Base-by-base conservation (phyloP, 257 asterid species). In the Solanum appendiculatum region DNA sequence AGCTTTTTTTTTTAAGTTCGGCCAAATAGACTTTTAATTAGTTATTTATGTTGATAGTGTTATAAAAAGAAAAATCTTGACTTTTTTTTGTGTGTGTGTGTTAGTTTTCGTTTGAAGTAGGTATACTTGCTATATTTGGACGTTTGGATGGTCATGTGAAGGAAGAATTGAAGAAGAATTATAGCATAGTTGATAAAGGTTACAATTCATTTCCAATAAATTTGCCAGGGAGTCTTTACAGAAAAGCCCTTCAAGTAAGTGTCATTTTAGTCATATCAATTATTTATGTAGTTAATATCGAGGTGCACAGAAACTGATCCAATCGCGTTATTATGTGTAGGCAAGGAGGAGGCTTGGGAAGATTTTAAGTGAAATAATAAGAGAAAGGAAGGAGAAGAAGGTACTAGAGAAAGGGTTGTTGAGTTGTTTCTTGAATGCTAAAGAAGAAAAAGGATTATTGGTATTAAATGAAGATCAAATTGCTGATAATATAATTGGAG, bases 401-500 rank as follows among this genome's bases (percentile, higher is more conserved):
- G 29, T 37, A 7, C 16, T 34, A 2, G 93, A 89, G 83, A 92
- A 91, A 81, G 94, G 93, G 70, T 88, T 96, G 1, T 36, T 96
- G 90, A 92, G 94, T 85, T 89, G 93, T 89, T 58, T 95, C 70
- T 64, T 94, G 85, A 91, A 89, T 40, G 91, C 86, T 7, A 92
- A 88, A 85, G 93, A 91, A 84, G 94, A 91, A 0, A 91, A 90
- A 1, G 93, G 93, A 10, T 86, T 68, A 3, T 87, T 73, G 86
- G 56, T 48, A 34, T 91, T 96, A 39, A 91, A 88, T 14, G 96
- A 93, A 21, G 97, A 94, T 42, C 95, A 94, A 81, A 93, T 95
- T 27, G 94, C 94, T 5, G 99, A 96, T 74, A 96, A 96, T 89
- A 92, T 96, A 39, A 96, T 95, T 21, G 99, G 99, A 81, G 96